Percentiles rank a stretch among this genome's conserved stretches.
Evolutionary conservation across 306 rosid genomes (phyloP).

Genomic region (Canavalia gladiata): DNA sequence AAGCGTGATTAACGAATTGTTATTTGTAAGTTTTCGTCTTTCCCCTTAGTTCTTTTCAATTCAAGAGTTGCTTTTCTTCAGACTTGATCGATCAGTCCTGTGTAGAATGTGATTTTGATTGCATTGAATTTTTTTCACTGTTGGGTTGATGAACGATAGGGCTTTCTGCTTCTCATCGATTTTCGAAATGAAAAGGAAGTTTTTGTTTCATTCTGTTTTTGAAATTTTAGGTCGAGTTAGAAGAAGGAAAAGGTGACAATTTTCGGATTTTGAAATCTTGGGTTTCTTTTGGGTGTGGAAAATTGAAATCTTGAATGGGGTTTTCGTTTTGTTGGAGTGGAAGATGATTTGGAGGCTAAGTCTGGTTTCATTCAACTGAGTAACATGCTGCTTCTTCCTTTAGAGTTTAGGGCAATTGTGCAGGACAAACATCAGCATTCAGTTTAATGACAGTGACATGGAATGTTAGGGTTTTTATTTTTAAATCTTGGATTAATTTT

Average conservation of each 20-base stretch:
- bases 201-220: too few relatives aligned
- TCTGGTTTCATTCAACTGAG: background rate
- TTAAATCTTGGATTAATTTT: constrained; percentile 3
- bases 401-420: background rate
- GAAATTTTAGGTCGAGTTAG: background rate
- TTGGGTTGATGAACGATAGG: background rate
- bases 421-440: too few relatives aligned
- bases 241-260: background rate
- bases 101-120: constrained; percentile 10
- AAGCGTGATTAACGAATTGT: background rate
- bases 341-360: background rate
- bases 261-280: background rate
- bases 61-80: background rate
- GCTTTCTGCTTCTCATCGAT: background rate
- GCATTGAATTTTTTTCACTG: background rate
- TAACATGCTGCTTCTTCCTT: background rate
- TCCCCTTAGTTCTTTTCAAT: background rate
- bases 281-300: background rate
- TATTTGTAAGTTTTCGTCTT: constrained; percentile 48
- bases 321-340: background rate
- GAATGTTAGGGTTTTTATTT: background rate
- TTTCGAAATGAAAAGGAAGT: background rate
- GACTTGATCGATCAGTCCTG: background rate
- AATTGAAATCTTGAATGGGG: constrained; percentile 20
- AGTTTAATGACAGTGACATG: background rate